Base-by-base conservation (phyloP, 1,284 basidiomycete genomes). In the Pascua sp. region DNA sequence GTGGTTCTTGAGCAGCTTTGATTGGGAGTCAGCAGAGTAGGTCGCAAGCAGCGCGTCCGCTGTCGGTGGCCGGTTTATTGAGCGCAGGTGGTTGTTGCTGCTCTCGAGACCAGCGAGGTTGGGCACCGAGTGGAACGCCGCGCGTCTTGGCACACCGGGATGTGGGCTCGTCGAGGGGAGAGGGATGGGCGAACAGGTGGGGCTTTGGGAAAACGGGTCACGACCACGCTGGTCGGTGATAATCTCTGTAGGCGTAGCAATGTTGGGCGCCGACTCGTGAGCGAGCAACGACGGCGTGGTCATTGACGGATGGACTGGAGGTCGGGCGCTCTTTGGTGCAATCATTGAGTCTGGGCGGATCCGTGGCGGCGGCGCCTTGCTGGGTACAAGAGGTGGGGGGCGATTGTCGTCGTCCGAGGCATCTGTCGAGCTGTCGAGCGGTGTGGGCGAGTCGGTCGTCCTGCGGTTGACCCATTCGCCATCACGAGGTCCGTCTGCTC, bases 1-100 rank as follows among this genome's bases (percentile, higher is more conserved):
- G 73, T 96, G 89, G 50, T 86, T 85, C 56, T 89, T 83, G 11
- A 97, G 79, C n/a, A 96, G 81, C 60, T 88, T 82, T 24, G 81
- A 78, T 73, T 92, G 88, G 17, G 87, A 82, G 49, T 81, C 77
- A 16, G 79, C 59, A 67, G 87, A 86, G 68, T 92, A 93, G 57
- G 81, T 83, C 80, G 84, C 59, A 17, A 77, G 61, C 8, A 77
- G 67, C 36, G 61, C 62, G 32, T 75, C 78, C 8, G 73, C 69
- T 5, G 71, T 62, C 73, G 48, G 84, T 75, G 36, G 81, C 77
- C 45, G 83, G 79, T 40, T 15, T 2, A 44, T 40, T 8, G 42
- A 17, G 4, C 41, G 38, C 83, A 83, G 67, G 38, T 5, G 36
- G 18, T 38, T 41, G 32, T 32, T 47, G 50, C 47, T 65, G 55